Percentiles rank a stretch among this genome's conserved stretches.
Conservation (phyloP, 176 grass and related monocot genomes). For the Ampelocalamus luodianensis region DNA sequence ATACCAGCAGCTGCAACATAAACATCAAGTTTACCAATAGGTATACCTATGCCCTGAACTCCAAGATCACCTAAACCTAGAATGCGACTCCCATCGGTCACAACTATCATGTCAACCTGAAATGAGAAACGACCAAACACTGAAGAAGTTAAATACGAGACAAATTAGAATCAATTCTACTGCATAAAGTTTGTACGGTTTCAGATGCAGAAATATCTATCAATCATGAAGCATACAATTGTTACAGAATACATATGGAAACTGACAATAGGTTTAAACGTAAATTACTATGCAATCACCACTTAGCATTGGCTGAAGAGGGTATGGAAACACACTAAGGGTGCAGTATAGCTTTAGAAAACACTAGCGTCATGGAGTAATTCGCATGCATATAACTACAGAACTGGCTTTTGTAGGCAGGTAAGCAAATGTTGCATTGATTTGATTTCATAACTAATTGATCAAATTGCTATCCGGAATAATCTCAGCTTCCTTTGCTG, state of each 20-base stretch:
- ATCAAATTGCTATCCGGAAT: background rate
- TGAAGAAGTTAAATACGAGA: slow-evolving; percentile 23
- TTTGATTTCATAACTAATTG: background rate
- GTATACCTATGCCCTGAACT: slow-evolving; percentile 99
- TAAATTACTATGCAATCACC: background rate
- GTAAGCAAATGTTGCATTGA: background rate
- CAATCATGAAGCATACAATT: background rate
- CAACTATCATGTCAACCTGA: slow-evolving; percentile 95
- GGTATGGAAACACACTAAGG: background rate
- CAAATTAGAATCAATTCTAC: background rate
- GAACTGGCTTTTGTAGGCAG: background rate
- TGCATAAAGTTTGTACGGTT: background rate
- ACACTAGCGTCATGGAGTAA: background rate
- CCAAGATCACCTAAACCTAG: slow-evolving; percentile 98
- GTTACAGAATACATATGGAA: slow-evolving; percentile 6
- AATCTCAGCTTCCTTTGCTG: background rate
- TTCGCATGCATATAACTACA: background rate
- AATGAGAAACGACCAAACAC: slow-evolving; percentile 19
- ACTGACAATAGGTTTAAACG: background rate
- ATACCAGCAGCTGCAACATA: slow-evolving; percentile 98
- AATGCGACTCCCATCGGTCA: slow-evolving; percentile 95
- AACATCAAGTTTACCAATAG: slow-evolving; percentile 98
- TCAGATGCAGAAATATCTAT: background rate
- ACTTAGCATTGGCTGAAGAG: slow-evolving; percentile 21
- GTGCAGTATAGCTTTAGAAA: background rate